Conservation (phyloP, 805 yeast species). For the Myxozyma monticola region DNA sequence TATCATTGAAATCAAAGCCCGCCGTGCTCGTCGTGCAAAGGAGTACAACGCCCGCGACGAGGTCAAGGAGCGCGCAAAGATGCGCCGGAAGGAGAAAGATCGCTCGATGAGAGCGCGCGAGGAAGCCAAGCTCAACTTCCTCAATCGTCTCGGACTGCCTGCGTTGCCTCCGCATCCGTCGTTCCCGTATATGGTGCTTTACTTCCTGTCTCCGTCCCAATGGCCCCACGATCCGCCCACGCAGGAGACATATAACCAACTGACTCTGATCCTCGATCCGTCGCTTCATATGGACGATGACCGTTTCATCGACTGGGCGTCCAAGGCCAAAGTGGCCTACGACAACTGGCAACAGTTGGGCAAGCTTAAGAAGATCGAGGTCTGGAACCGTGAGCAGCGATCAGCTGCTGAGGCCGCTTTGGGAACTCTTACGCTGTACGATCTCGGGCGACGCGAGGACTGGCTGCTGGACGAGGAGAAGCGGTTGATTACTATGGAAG, state of each 20-base stretch:
- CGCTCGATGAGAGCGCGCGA: slow-evolving; percentile 45
- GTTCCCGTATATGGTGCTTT: slow-evolving; percentile 52
- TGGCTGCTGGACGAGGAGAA: slow-evolving; percentile 42
- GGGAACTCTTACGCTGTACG: slow-evolving; percentile 45
- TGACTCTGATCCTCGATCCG: slow-evolving; percentile 37
- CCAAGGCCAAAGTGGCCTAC: slow-evolving; percentile 47
- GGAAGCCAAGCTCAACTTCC: slow-evolving; percentile 41
- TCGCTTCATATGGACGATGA: slow-evolving; percentile 25
- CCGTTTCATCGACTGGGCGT: slow-evolving; percentile 39
- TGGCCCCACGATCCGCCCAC: slow-evolving; percentile 61
- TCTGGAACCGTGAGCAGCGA: slow-evolving; percentile 50
- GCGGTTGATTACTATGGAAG: slow-evolving; percentile 17
- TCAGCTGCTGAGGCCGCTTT: slow-evolving; percentile 49
- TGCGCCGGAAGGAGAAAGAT: slow-evolving; percentile 49
- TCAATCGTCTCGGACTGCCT: slow-evolving; percentile 44
- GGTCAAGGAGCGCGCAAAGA: slow-evolving; percentile 49
- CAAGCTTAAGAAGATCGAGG: slow-evolving; percentile 41
- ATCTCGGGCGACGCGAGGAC: slow-evolving; percentile 46
- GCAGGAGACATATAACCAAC: slow-evolving; percentile 44
- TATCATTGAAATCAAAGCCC: slow-evolving; percentile 43
- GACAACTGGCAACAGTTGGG: slow-evolving; percentile 48
- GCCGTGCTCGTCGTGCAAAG: slow-evolving; percentile 46
- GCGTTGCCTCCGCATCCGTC: slow-evolving; percentile 47
- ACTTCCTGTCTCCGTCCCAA: slow-evolving; percentile 38
- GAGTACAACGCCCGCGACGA: slow-evolving; percentile 50